These are phyloP conservation scores for Thraustochytrium sp. DNA, from an alignment of 352 stramenopile genomes.

Conservation along the genomic window DNA sequence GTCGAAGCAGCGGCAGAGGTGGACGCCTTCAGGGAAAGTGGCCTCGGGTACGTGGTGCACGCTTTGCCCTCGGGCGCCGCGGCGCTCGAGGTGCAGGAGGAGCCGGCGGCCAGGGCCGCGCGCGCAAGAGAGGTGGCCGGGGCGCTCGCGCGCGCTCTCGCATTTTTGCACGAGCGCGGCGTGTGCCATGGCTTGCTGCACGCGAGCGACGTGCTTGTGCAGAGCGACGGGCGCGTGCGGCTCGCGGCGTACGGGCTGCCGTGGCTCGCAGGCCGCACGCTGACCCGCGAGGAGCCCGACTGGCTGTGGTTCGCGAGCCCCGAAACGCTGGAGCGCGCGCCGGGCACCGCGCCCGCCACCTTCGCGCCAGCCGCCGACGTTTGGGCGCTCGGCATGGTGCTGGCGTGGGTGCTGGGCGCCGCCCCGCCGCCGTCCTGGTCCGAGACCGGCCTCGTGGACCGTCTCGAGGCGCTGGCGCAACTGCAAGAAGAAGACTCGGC, in stretches of 20 bases:
- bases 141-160: not conserved
- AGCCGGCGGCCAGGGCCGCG: not conserved
- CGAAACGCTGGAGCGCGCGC: not conserved
- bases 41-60: not conserved
- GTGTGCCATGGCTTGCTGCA: not conserved
- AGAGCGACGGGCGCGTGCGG: not conserved
- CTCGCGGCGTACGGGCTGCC: not conserved
- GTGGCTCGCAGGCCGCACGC: not conserved
- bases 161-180: not conserved
- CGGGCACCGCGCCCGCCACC: not conserved
- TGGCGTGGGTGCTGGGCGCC: not conserved
- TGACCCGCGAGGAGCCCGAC: not conserved
- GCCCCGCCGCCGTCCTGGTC: not conserved
- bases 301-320: not conserved
- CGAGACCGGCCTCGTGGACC: not conserved
- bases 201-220: not conserved
- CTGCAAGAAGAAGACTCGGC: not conserved
- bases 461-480: not conserved
- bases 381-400: constrained; percentile 20
- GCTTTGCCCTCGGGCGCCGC: no score
- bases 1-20: not conserved
- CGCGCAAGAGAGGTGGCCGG: not conserved
- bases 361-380: not conserved
- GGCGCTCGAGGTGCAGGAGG: not conserved
- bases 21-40: not conserved